Conservation (phyloP, 495 filamentous ascomycete genomes). For the Oidiodendron maius region DNA sequence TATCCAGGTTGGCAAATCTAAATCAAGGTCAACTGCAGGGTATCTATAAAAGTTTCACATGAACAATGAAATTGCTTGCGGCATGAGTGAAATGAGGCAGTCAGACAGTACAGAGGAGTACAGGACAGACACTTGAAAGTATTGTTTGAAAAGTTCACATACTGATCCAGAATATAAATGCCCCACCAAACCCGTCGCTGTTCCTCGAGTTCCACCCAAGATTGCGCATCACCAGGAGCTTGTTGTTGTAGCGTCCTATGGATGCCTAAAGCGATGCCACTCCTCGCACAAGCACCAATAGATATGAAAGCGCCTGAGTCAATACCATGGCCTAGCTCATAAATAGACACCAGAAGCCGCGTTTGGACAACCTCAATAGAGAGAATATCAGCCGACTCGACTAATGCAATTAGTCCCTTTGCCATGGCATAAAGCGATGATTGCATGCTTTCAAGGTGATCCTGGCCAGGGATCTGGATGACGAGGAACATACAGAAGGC, state of each 20-base stretch:
- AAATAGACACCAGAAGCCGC: constrained; percentile 33
- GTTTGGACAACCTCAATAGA: constrained; percentile 35
- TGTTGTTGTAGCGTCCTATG: not conserved
- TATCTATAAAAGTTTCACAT: not conserved
- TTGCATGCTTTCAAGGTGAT: no score
- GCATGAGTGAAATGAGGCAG: no score
- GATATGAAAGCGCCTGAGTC: constrained; percentile 38
- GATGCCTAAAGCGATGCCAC: constrained; percentile 11
- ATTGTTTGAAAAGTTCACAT: no score
- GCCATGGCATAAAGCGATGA: constrained; percentile 33
- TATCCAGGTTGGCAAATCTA: constrained; percentile 14
- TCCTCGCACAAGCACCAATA: constrained; percentile 10
- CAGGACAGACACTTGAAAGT: no score
- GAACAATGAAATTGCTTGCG: no score
- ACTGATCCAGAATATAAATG: constrained; percentile 18
- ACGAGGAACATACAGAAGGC: constrained; percentile 40
- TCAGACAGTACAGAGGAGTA: no score
- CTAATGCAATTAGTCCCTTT: constrained; percentile 30
- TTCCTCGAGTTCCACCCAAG: not conserved
- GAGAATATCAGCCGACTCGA: constrained; percentile 32
- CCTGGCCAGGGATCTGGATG: constrained; percentile 14
- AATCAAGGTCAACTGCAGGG: not conserved
- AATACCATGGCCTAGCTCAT: constrained; percentile 39
- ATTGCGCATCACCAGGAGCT: no score
- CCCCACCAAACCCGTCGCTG: constrained; percentile 16